phyloP scores from a whole-genome alignment of 2,329 filamentous ascomycete species.

The Aspergillus ruber region DNA sequence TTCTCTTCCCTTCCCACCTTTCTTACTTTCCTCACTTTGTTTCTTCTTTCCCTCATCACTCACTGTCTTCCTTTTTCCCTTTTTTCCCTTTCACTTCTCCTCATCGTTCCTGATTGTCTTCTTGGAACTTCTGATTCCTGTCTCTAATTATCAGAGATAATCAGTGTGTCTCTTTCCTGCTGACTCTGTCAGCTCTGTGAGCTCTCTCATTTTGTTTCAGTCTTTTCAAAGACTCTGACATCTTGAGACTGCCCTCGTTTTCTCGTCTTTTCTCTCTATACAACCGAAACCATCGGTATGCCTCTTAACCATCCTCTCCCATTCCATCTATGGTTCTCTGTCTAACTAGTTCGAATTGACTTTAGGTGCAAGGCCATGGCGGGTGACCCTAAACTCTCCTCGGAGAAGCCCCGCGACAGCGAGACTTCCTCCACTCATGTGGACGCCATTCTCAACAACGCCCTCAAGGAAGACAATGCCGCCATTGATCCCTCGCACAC shows the following conservation, averaged over 20 bases:
- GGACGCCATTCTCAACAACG: slow-evolving; percentile 16
- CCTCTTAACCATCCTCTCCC: no score
- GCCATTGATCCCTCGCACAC: not conserved
- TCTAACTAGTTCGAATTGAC: no score
- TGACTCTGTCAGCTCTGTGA: no score
- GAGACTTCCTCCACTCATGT: slow-evolving; percentile 30
- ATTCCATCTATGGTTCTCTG: no score
- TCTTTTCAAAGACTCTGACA: no score
- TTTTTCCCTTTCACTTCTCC: not conserved
- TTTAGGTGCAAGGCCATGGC: not conserved
- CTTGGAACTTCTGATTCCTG: no score
- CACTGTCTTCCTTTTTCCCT: not conserved
- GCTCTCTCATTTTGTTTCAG: no score
- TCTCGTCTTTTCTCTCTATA: no score
- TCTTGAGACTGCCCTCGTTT: no score
- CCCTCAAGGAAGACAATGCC: not conserved
- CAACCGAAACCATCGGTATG: no score
- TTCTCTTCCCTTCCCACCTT: slow-evolving; percentile 3
- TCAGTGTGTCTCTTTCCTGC: no score
- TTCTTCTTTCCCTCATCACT: not conserved
- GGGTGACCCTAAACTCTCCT: slow-evolving; percentile 2
- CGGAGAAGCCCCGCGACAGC: slow-evolving; percentile 21
- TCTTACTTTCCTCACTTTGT: slow-evolving; percentile 3
- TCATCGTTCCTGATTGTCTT: not conserved
- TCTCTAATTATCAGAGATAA: no score